Conservation (phyloP, 73 alveolate species). For the Tetrahymena malaccensis region DNA sequence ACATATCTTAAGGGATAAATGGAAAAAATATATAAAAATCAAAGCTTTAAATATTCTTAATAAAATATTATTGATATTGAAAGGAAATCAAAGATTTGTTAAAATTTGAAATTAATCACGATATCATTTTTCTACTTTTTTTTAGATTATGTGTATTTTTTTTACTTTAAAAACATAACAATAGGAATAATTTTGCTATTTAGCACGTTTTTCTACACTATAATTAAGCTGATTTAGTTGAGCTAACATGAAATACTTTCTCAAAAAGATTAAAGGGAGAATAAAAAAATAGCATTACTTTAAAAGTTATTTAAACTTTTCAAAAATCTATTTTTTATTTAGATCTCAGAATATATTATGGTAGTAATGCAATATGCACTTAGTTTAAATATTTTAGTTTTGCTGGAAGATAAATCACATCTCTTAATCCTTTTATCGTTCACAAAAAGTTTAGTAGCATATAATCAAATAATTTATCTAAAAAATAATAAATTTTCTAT, state of each 20-base stretch:
- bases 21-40: not conserved
- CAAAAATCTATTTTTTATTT: too few species aligned
- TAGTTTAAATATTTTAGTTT: too few species aligned
- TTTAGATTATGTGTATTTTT: not conserved
- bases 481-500: too few species aligned
- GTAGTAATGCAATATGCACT: not conserved
- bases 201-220: not conserved
- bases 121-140: not conserved
- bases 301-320: too few species aligned
- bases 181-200: not conserved
- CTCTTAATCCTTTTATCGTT: not conserved
- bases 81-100: too few species aligned
- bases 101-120: not conserved
- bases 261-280: too few species aligned
- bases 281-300: too few species aligned
- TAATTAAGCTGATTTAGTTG: not conserved
- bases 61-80: too few species aligned
- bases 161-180: too few species aligned
- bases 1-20: too few species aligned
- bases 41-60: too few species aligned
- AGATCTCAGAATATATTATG: not conserved
- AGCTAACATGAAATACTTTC: not conserved
- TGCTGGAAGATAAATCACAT: not conserved
- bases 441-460: not conserved
- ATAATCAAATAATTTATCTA: too few species aligned